Percentiles rank a stretch among this genome's conserved stretches.
phyloP scores from a whole-genome alignment of 1,284 basidiomycete genomes.

The Crepidotus sp. region DNA sequence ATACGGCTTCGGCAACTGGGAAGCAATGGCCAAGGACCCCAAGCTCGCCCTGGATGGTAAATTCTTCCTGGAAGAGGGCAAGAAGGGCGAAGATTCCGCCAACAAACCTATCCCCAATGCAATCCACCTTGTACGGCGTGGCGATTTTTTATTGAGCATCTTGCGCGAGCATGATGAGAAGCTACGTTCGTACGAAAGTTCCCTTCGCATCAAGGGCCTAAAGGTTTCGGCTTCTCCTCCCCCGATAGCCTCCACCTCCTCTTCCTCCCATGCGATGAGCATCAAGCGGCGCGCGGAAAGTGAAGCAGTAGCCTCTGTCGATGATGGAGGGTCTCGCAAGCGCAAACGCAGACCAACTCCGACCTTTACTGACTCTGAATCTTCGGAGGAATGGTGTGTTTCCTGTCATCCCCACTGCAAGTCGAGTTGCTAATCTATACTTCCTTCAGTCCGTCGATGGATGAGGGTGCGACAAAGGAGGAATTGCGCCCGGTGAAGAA shows the following conservation, averaged over 20 bases:
- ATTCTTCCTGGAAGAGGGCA: slow-evolving; percentile 96
- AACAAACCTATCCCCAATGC: slow-evolving; percentile 87
- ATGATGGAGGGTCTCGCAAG: slow-evolving; percentile 60
- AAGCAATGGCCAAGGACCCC: slow-evolving; percentile 85
- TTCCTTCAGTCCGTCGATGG: slow-evolving; percentile 79
- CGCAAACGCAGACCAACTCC: slow-evolving; percentile 84
- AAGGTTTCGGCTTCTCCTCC: slow-evolving; percentile 65
- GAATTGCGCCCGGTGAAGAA: slow-evolving; percentile 94
- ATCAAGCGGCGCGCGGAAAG: slow-evolving; percentile 72
- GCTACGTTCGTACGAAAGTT: slow-evolving; percentile 73
- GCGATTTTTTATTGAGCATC: slow-evolving; percentile 87
- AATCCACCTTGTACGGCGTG: slow-evolving; percentile 94
- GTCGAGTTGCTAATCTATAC: neutral
- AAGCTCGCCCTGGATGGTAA: slow-evolving; percentile 82
- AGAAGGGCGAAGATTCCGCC: slow-evolving; percentile 77
- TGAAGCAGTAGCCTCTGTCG: slow-evolving; percentile 70
- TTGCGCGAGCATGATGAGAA: slow-evolving; percentile 92
- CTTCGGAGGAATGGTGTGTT: slow-evolving; percentile 78
- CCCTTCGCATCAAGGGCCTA: slow-evolving; percentile 55
- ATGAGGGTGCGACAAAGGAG: slow-evolving; percentile 92
- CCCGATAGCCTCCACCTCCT: slow-evolving; percentile 54
- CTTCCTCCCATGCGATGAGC: slow-evolving; percentile 47
- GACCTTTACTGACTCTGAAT: slow-evolving; percentile 86
- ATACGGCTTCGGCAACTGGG: slow-evolving; percentile 97
- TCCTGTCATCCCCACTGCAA: slow-evolving; percentile 6